Conservation (phyloP, 306 rosid genomes). For the Morella rubra region DNA sequence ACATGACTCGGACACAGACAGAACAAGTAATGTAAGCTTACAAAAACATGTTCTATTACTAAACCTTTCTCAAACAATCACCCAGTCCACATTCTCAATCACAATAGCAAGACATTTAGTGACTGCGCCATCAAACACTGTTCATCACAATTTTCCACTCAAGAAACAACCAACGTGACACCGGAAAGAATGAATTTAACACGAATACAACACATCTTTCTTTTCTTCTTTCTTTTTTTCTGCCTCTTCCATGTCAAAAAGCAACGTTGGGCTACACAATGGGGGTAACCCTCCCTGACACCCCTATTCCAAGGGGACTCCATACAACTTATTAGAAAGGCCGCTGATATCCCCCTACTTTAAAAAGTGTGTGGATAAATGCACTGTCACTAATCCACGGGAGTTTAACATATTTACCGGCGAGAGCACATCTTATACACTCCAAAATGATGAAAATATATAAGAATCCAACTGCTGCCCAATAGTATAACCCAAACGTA, state of each 20-base stretch:
- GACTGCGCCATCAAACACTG: background rate
- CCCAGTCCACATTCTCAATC: background rate
- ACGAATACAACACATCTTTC: background rate
- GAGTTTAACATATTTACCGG: slow-evolving; percentile 64
- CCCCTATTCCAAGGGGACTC: background rate
- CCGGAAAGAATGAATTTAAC: background rate
- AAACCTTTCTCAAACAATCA: background rate
- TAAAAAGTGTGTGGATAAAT: slow-evolving; percentile 56
- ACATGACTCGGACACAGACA: too few species aligned
- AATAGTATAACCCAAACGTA: slow-evolving; percentile 65
- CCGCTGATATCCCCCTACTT: slow-evolving; percentile 53
- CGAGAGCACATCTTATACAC: slow-evolving; percentile 68
- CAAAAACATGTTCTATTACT: background rate
- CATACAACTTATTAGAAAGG: slow-evolving; percentile 45
- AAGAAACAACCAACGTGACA: background rate
- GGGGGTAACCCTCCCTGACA: background rate
- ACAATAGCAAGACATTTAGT: background rate
- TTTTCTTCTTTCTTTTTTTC: background rate
- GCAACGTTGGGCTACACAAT: background rate
- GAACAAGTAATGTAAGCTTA: too few species aligned
- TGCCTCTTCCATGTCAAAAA: background rate
- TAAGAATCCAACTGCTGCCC: slow-evolving; percentile 69
- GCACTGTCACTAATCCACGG: slow-evolving; percentile 72
- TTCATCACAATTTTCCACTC: background rate
- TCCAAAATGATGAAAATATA: slow-evolving; percentile 49